A percentile compares a stretch with the other conserved stretches of the same genome.
Evolutionary conservation across 352 stramenopile genomes (phyloP).

Genomic region (Globisporangium parvum): DNA sequence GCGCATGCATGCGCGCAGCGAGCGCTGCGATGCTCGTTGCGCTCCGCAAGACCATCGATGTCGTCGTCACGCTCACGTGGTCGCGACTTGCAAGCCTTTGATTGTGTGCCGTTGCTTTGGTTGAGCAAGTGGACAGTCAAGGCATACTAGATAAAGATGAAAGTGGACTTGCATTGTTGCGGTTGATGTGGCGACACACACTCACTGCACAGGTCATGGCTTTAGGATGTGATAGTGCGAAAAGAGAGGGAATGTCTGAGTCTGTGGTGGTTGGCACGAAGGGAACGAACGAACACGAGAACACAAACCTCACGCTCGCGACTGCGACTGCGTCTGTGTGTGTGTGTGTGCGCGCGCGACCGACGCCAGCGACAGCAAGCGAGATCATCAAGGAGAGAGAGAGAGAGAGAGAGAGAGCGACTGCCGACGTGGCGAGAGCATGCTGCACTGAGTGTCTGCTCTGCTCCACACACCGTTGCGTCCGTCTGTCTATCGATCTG

Average conservation of each 20-base stretch:
- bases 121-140: too few species aligned
- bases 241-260: background rate
- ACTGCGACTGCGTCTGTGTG: background rate
- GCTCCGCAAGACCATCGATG: background rate
- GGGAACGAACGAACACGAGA: background rate
- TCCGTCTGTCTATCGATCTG: background rate
- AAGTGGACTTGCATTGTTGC: too few species aligned
- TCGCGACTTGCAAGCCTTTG: too few species aligned
- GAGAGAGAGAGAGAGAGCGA: background rate
- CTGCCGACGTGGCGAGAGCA: constrained; percentile 2
- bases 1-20: background rate
- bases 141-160: background rate
- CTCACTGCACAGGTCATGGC: too few species aligned
- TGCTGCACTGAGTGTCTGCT: constrained; percentile 9
- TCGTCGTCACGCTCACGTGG: background rate
- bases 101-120: too few species aligned
- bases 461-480: too few species aligned
- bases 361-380: too few species aligned
- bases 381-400: too few species aligned
- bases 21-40: background rate
- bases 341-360: background rate
- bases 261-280: background rate
- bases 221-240: background rate
- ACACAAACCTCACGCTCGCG: background rate
- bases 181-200: too few species aligned